phyloP scores from a whole-genome alignment of 2,329 filamentous ascomycete species.

The Monosporascus sp. region DNA sequence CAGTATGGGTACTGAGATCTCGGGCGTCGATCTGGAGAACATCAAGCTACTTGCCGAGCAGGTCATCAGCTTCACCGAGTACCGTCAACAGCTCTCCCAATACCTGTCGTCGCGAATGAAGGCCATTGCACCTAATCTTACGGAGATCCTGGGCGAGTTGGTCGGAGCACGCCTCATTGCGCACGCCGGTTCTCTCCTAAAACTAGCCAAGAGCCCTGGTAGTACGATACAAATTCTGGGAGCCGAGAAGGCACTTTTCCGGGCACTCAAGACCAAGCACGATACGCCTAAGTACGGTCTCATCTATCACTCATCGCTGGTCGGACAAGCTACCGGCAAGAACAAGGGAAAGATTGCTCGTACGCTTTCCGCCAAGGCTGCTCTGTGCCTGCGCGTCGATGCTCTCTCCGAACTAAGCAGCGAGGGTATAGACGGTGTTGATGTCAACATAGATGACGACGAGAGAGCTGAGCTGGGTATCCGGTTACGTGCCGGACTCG shows the following conservation, averaged over 20 bases:
- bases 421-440: conserved; percentile 49
- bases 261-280: conserved; percentile 97
- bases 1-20: conserved; percentile 98
- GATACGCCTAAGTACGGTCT: conserved; percentile 98
- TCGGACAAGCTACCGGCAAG: conserved; percentile 93
- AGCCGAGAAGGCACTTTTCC: conserved; percentile 97
- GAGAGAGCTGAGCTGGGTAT: conserved; percentile 80
- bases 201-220: conserved; percentile 88
- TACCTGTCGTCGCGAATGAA: conserved; percentile 94
- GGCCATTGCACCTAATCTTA: conserved; percentile 93
- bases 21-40: conserved; percentile 84
- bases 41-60: conserved; percentile 89
- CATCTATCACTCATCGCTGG: conserved; percentile 86
- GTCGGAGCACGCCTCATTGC: conserved; percentile 93
- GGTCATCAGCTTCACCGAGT: conserved; percentile 87
- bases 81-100: conserved; percentile 78
- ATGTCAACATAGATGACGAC: conserved; percentile 71
- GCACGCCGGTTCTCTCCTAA: conserved; percentile 90
- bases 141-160: conserved; percentile 84
- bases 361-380: conserved; percentile 90
- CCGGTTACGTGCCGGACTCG: conserved; percentile 64
- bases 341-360: conserved; percentile 99
- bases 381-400: conserved; percentile 88
- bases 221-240: conserved; percentile 97
- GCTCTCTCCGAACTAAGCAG: conserved; percentile 74